A percentile compares a stretch with the other conserved stretches of the same genome.
phyloP scores from a whole-genome alignment of 257 asterid genomes.

The Forsythia viridissima region DNA sequence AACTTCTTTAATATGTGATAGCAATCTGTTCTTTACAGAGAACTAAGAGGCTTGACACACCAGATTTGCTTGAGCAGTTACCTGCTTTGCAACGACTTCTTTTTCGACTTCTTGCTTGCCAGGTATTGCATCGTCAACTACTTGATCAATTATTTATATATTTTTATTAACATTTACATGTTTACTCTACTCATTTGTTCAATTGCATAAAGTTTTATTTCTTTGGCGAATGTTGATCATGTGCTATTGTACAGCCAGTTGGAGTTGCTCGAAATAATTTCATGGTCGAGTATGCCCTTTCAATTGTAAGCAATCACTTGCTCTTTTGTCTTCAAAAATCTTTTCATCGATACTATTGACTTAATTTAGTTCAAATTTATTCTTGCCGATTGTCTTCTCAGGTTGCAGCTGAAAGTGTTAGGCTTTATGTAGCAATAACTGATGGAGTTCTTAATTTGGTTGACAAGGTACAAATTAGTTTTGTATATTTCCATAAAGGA shows the following conservation, averaged over 20 bases:
- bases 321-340: slow-evolving; percentile 4
- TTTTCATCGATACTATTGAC: background rate
- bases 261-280: slow-evolving; percentile 64
- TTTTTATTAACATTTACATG: background rate
- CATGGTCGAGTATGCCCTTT: slow-evolving; percentile 69
- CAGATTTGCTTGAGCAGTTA: slow-evolving; percentile 62
- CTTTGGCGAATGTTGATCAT: slow-evolving; percentile 20
- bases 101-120: slow-evolving; percentile 69
- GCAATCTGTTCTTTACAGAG: slow-evolving; percentile 39
- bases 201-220: background rate
- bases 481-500: slow-evolving; percentile 3
- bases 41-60: slow-evolving; percentile 53
- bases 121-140: slow-evolving; percentile 41
- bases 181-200: slow-evolving; percentile 4
- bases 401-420: slow-evolving; percentile 82
- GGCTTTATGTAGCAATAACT: slow-evolving; percentile 75
- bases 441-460: slow-evolving; percentile 81
- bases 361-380: slow-evolving; percentile 22
- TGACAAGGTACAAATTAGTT: slow-evolving; percentile 58
- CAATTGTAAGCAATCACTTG: slow-evolving; percentile 55
- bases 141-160: background rate
- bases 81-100: slow-evolving; percentile 74
- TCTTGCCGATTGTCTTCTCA: slow-evolving; percentile 31
- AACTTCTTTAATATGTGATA: slow-evolving; percentile 9
- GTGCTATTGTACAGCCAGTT: slow-evolving; percentile 51